Evolutionary conservation across 495 filamentous ascomycete genomes (phyloP), one percentile per base, ranked within the genome.

Genomic region (Podospora sp.): DNA sequence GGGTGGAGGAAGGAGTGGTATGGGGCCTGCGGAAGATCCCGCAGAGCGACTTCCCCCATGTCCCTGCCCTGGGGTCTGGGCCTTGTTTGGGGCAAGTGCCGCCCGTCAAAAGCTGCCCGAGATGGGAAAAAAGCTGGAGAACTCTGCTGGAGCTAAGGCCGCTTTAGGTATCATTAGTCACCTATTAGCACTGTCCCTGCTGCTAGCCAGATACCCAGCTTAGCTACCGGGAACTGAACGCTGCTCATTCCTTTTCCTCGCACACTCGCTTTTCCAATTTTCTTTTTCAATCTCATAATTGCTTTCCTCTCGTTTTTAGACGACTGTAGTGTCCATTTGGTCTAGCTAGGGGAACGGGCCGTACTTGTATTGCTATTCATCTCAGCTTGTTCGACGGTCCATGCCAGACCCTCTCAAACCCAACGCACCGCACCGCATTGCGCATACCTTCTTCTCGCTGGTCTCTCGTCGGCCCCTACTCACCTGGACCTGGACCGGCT

Each of bases 201-300:
- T 22, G 8, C 20, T n/a, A 55, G 24, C 20, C 9, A 22, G 56
- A 7, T 62, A 62, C 59, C 36, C 20, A 20, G 57, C 57, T 18
- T 59, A 58, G 55, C 25, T n/a, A 58, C 52, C 21, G 59, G 24
- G 25, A 55, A 55, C 24, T 22, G 20, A 26, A 55, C 21, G n/a
- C n/a, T 55, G 52, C 3, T n/a, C 5, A 2, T 55, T 55, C 24
- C 50, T 55, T 55, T 55, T 55, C 52, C 20, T 55, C 35, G 22
- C 33, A 18, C 29, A 16, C 22, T 50, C 20, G n/a, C 36, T 61
- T 40, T 49, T 33, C 49, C 8, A 33, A 22, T 49, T 46, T 40
- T 50, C 59, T 11, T 26, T 55, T 55, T 14, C 40, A 18, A 18
- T 46, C 16, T 46, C 40, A 46, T 46, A 46, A 46, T 55, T 55